phyloP scores from a whole-genome alignment of 1,139 yeast species.

The Candida pseudoviswanathii region DNA sequence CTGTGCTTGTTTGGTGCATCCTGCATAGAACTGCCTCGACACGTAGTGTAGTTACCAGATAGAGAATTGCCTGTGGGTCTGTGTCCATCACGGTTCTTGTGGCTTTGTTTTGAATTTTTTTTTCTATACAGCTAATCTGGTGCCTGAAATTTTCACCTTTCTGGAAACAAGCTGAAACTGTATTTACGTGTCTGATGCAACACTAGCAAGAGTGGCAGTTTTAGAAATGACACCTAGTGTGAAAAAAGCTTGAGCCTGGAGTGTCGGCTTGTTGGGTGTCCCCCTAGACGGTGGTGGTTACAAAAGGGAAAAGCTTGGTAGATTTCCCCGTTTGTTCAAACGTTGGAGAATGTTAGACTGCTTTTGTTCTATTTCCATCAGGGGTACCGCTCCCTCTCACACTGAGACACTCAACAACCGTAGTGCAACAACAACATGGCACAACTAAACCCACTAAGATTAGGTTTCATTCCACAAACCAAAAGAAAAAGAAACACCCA shows the following conservation, averaged over 20 bases:
- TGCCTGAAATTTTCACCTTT: slow-evolving; percentile 3
- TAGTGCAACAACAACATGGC: not conserved
- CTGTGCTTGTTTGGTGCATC: too few species aligned
- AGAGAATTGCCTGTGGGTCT: too few species aligned
- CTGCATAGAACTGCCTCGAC: too few species aligned
- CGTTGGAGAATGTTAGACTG: not conserved
- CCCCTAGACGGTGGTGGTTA: too few species aligned
- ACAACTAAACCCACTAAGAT: not conserved
- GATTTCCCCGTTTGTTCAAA: not conserved
- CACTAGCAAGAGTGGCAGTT: too few species aligned
- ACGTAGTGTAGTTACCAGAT: not conserved
- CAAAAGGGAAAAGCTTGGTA: too few species aligned
- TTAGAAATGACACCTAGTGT: not conserved
- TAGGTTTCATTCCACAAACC: too few species aligned
- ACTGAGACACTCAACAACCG: not conserved
- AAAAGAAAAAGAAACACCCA: too few species aligned
- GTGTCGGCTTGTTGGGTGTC: too few species aligned
- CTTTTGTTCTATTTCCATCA: not conserved
- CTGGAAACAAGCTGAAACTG: not conserved
- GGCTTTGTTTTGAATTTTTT: not conserved
- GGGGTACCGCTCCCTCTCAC: too few species aligned
- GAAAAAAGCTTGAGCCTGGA: not conserved
- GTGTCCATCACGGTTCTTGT: too few species aligned
- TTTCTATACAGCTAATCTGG: too few species aligned
- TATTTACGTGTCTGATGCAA: not conserved